A percentile compares a stretch with the other conserved stretches of the same genome.
Conservation (phyloP, 2,329 filamentous ascomycete species). For the Chrysoporthe puriensis region DNA sequence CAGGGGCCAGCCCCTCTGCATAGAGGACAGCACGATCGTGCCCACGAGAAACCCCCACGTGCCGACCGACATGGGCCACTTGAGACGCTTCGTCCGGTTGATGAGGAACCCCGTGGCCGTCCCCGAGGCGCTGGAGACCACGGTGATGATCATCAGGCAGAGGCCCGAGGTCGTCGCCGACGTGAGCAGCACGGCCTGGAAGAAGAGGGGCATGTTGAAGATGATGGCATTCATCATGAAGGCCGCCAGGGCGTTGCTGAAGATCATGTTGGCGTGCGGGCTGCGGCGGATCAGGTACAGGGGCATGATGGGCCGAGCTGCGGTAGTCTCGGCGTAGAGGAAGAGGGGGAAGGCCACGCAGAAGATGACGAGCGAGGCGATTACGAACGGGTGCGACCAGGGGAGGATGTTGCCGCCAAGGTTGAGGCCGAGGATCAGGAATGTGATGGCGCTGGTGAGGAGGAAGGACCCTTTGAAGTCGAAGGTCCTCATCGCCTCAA, state of each 20-base stretch:
- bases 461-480: slow-evolving; percentile 59
- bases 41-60: slow-evolving; percentile 53
- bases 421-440: slow-evolving; percentile 63
- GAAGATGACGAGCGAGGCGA: slow-evolving; percentile 54
- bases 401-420: slow-evolving; percentile 67
- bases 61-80: slow-evolving; percentile 61
- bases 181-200: slow-evolving; percentile 73
- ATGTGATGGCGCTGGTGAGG: slow-evolving; percentile 57
- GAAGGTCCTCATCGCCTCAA: slow-evolving; percentile 58
- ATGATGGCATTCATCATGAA: slow-evolving; percentile 59
- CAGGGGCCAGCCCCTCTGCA: slow-evolving; percentile 56
- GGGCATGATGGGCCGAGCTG: slow-evolving; percentile 62
- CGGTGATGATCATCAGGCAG: slow-evolving; percentile 66
- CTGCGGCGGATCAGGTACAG: slow-evolving; percentile 52
- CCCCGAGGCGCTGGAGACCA: slow-evolving; percentile 58
- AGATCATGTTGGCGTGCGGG: slow-evolving; percentile 62
- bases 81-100: slow-evolving; percentile 60
- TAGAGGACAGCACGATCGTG: slow-evolving; percentile 50
- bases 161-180: slow-evolving; percentile 73
- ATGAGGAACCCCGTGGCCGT: slow-evolving; percentile 66
- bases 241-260: slow-evolving; percentile 56
- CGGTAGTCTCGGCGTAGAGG: slow-evolving; percentile 55
- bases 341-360: slow-evolving; percentile 53
- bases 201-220: slow-evolving; percentile 73
- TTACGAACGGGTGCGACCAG: slow-evolving; percentile 63